Conservation (phyloP, 306 rosid genomes). For the Cicer chorassanicum region DNA sequence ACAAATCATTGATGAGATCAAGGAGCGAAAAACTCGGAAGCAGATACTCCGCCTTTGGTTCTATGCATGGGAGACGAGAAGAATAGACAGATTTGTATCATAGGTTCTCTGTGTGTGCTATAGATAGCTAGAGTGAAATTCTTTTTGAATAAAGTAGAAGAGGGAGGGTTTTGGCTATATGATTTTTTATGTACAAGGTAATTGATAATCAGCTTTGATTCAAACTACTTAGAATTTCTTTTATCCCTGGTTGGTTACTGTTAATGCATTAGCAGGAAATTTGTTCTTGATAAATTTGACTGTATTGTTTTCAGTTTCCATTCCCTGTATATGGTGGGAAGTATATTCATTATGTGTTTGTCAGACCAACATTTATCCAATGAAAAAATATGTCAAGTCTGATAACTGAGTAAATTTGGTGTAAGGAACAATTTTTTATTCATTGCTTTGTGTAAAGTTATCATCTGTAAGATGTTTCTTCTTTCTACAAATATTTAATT, state of each 20-base stretch:
- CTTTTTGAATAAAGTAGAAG: conserved; percentile 74
- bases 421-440: conserved; percentile 17
- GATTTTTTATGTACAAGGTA: conserved; percentile 62
- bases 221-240: conserved; percentile 50
- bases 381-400: conserved; percentile 42
- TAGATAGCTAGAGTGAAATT: conserved; percentile 83
- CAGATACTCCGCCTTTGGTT: conserved; percentile 41
- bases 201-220: conserved; percentile 57
- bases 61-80: conserved; percentile 44
- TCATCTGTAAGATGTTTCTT: conserved; percentile 6
- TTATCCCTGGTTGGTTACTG: conserved; percentile 55
- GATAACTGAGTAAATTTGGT: conserved; percentile 32
- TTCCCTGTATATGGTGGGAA: conserved; percentile 52
- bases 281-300: conserved; percentile 39
- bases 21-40: conserved; percentile 18
- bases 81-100: conserved; percentile 68
- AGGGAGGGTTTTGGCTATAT: conserved; percentile 64
- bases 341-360: conserved; percentile 65
- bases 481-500: not conserved
- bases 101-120: conserved; percentile 76
- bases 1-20: conserved; percentile 39
- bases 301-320: conserved; percentile 37
- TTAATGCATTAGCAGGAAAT: conserved; percentile 53
- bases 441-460: conserved; percentile 10
- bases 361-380: conserved; percentile 54